Evolutionary conservation across 2,329 filamentous ascomycete genomes (phyloP).

Genomic region (Fusarium incarnatum): DNA sequence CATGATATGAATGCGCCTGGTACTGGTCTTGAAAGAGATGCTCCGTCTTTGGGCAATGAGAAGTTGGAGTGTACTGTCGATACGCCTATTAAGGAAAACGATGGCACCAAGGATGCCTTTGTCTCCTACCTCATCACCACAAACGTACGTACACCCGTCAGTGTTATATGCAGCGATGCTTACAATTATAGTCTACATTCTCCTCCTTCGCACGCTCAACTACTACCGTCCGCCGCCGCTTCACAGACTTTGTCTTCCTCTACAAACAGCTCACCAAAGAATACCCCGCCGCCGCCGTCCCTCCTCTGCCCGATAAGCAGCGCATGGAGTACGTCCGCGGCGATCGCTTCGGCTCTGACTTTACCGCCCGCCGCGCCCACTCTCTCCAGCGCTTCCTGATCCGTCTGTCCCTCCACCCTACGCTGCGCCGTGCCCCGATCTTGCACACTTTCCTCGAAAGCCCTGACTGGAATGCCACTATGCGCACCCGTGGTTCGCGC

Average conservation of each 20-base stretch:
- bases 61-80: slow-evolving; percentile 85
- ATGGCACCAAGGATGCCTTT: slow-evolving; percentile 96
- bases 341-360: slow-evolving; percentile 93
- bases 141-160: slow-evolving; percentile 65
- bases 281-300: slow-evolving; percentile 91
- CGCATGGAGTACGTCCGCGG: slow-evolving; percentile 99
- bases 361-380: slow-evolving; percentile 87
- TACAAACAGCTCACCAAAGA: slow-evolving; percentile 90
- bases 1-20: slow-evolving; percentile 58
- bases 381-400: slow-evolving; percentile 92
- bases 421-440: slow-evolving; percentile 83
- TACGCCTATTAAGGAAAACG: slow-evolving; percentile 91
- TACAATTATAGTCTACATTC: slow-evolving; percentile 80
- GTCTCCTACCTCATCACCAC: slow-evolving; percentile 96
- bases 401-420: slow-evolving; percentile 87
- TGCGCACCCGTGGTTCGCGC: slow-evolving; percentile 81
- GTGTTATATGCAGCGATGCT: not conserved
- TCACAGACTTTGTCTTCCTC: slow-evolving; percentile 97
- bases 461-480: slow-evolving; percentile 95
- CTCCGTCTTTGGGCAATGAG: slow-evolving; percentile 75
- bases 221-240: slow-evolving; percentile 86
- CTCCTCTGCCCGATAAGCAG: slow-evolving; percentile 96
- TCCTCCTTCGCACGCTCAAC: slow-evolving; percentile 87
- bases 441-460: slow-evolving; percentile 93
- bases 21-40: slow-evolving; percentile 65